phyloP scores from a whole-genome alignment of 2,329 filamentous ascomycete species.

The Geosmithia putterillii region DNA sequence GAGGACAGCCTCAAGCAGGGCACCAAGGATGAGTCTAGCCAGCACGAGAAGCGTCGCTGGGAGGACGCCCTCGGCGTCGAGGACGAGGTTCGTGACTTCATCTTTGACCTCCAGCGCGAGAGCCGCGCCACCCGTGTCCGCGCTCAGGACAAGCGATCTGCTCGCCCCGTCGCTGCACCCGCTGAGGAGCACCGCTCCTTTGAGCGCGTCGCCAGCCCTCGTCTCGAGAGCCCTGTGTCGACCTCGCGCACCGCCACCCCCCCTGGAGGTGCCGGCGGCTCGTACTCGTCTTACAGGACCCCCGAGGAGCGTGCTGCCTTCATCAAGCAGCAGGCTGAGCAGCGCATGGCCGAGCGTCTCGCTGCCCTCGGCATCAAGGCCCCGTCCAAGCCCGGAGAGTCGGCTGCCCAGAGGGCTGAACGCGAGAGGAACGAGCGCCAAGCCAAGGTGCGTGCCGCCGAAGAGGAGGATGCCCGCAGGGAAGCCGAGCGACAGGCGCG shows the following conservation, averaged over 20 bases:
- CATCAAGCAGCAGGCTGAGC: constrained; percentile 93
- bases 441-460: constrained; percentile 75
- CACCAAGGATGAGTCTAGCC: constrained; percentile 59
- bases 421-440: constrained; percentile 81
- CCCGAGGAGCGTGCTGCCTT: constrained; percentile 90
- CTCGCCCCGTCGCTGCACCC: constrained; percentile 24
- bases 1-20: constrained; percentile 82
- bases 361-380: constrained; percentile 87
- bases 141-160: constrained; percentile 40
- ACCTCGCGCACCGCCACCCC: constrained; percentile 36
- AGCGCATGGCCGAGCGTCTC: constrained; percentile 90
- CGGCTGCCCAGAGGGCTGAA: constrained; percentile 70
- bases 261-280: constrained; percentile 37
- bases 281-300: constrained; percentile 76
- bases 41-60: constrained; percentile 89
- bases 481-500: constrained; percentile 79
- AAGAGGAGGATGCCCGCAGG: constrained; percentile 83
- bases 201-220: constrained; percentile 25
- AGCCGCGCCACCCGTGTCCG: constrained; percentile 64
- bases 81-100: constrained; percentile 94
- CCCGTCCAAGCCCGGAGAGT: constrained; percentile 67
- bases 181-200: constrained; percentile 28
- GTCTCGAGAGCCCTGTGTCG: constrained; percentile 39
- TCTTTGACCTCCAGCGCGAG: constrained; percentile 85
- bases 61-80: constrained; percentile 93